Conservation (phyloP, 768 basidiomycete species). For the Kwoniella europaea region DNA sequence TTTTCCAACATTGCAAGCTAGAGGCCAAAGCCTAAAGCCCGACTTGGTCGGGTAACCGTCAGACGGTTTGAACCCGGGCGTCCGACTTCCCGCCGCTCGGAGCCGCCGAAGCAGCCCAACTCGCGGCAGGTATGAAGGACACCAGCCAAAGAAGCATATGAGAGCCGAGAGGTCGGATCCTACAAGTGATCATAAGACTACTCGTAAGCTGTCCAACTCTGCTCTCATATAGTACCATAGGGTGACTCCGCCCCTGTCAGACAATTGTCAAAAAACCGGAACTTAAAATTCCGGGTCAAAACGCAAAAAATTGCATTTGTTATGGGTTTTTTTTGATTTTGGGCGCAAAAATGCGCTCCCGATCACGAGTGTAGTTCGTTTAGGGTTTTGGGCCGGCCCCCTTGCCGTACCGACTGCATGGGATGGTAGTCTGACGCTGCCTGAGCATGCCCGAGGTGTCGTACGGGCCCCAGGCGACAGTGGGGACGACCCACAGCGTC, state of each 20-base stretch:
- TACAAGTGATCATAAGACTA: not conserved
- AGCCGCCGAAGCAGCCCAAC: slow-evolving; percentile 15
- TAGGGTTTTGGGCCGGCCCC: not conserved
- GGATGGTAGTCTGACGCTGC: not conserved
- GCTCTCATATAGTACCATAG: slow-evolving; percentile 25
- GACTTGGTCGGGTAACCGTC: slow-evolving; percentile 2
- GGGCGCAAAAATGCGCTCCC: slow-evolving; percentile 20
- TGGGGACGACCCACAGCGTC: not conserved
- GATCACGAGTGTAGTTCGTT: slow-evolving; percentile 16
- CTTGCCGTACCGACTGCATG: not conserved
- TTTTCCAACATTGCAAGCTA: slow-evolving; percentile 40
- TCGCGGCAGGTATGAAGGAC: slow-evolving; percentile 8
- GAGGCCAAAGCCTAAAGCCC: slow-evolving; percentile 11
- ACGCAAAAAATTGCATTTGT: slow-evolving; percentile 26
- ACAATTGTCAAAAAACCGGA: slow-evolving; percentile 23
- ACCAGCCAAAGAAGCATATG: slow-evolving; percentile 16
- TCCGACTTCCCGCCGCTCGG: slow-evolving; percentile 9
- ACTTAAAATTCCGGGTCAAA: slow-evolving; percentile 24
- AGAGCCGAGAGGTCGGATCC: not conserved
- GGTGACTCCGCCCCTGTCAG: slow-evolving; percentile 11
- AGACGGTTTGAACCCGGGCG: not conserved
- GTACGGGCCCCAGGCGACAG: not conserved
- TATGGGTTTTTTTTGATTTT: slow-evolving; percentile 22
- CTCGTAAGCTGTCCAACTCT: not conserved
- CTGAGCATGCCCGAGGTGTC: not conserved